These are phyloP conservation scores for Telopea speciosissima DNA, from an alignment of 177 flowering plant genomes.

Conservation along the genomic window DNA sequence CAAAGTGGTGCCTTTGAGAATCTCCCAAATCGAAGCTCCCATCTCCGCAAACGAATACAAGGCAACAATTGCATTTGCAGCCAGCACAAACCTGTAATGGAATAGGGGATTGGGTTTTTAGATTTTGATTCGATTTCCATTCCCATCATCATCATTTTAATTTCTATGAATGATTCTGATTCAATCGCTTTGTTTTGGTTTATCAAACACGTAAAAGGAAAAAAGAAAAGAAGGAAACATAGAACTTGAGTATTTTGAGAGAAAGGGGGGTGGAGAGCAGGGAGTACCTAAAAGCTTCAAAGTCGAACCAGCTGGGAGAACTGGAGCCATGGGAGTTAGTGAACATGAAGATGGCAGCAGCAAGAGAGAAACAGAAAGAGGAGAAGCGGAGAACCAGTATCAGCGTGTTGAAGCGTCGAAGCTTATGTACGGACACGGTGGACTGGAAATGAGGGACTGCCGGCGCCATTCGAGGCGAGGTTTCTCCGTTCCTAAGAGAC, in stretches of 20 bases:
- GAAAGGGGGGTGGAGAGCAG: too few relatives aligned
- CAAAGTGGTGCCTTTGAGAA: constrained; percentile 50
- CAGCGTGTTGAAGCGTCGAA: constrained; percentile 62
- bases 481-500: too few relatives aligned
- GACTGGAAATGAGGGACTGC: constrained; percentile 46
- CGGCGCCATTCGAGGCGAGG: too few relatives aligned
- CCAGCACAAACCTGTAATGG: constrained; percentile 50
- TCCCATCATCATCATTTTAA: too few relatives aligned
- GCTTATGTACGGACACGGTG: constrained; percentile 66
- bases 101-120: too few relatives aligned
- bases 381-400: constrained; percentile 60
- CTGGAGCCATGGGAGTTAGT: constrained; percentile 48
- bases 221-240: too few relatives aligned
- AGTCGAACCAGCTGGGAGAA: constrained; percentile 55
- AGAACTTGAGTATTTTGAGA: too few relatives aligned
- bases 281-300: constrained; percentile 63
- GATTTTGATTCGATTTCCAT: too few relatives aligned
- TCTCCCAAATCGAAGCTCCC: constrained; percentile 74
- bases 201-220: too few relatives aligned
- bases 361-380: constrained; percentile 64
- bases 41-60: constrained; percentile 67
- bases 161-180: too few relatives aligned
- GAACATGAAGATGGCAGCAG: constrained; percentile 71
- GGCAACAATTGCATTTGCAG: constrained; percentile 61
- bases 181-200: too few relatives aligned